Percentiles rank a stretch among this genome's conserved stretches.
These are phyloP conservation scores for Anisodus tanguticus DNA, from an alignment of 257 asterid genomes.

Conservation along the genomic window DNA sequence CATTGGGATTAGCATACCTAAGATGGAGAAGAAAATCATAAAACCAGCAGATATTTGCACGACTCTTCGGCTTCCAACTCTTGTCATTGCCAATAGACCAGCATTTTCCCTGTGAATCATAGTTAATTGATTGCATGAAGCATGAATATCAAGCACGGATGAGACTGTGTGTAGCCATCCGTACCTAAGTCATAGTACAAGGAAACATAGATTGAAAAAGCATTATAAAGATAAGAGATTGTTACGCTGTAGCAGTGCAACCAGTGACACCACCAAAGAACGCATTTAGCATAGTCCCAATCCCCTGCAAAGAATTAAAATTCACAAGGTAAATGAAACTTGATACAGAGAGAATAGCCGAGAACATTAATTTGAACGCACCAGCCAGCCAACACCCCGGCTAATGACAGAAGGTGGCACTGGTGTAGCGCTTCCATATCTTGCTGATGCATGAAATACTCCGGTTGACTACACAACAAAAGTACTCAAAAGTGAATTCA, in stretches of 20 bases:
- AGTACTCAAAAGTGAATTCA: not conserved
- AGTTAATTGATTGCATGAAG: not conserved
- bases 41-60: slow-evolving; percentile 69
- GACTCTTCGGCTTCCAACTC: slow-evolving; percentile 81
- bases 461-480: slow-evolving; percentile 64
- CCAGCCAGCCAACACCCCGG: slow-evolving; percentile 92
- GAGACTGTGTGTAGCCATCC: not conserved
- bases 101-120: slow-evolving; percentile 64
- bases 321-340: not conserved
- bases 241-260: slow-evolving; percentile 68
- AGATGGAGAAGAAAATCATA: slow-evolving; percentile 76
- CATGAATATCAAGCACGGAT: not conserved
- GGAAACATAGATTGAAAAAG: not conserved
- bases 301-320: slow-evolving; percentile 53
- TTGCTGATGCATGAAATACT: slow-evolving; percentile 76
- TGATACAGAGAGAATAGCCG: not conserved
- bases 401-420: slow-evolving; percentile 85
- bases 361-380: slow-evolving; percentile 30
- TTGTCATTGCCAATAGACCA: slow-evolving; percentile 79
- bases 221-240: slow-evolving; percentile 22
- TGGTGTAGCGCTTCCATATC: slow-evolving; percentile 90
- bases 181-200: not conserved
- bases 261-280: slow-evolving; percentile 72
- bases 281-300: slow-evolving; percentile 68
- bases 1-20: slow-evolving; percentile 46